Percentiles rank a stretch among this genome's conserved stretches.
Conservation (phyloP, 192 early-diverging fungal genomes). For the Umbelopsis sp. region DNA sequence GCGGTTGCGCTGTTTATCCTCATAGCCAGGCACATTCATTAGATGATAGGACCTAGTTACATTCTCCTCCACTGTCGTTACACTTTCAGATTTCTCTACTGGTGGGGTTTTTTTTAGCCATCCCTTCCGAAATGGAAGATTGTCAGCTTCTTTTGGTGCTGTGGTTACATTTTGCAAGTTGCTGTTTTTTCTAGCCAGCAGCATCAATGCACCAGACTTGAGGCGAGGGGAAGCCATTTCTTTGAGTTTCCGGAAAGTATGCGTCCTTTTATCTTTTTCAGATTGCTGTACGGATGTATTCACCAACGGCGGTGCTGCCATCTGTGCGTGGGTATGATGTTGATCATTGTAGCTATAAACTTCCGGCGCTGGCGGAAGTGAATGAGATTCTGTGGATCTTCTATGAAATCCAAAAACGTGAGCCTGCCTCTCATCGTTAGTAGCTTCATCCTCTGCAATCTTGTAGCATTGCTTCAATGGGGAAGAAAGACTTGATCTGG, state of each 20-base stretch:
- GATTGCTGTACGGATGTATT: not conserved
- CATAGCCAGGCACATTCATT: too few species aligned
- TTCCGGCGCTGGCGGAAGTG: too few species aligned
- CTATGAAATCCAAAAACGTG: too few species aligned
- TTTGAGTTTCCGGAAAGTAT: slow-evolving; percentile 1
- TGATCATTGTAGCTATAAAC: too few species aligned
- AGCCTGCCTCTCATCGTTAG: too few species aligned
- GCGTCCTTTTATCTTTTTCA: slow-evolving; percentile 7
- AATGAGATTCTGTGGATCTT: too few species aligned
- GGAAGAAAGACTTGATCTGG: too few species aligned
- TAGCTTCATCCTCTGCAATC: too few species aligned
- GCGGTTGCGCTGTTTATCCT: too few species aligned
- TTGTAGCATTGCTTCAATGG: too few species aligned
- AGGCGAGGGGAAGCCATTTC: slow-evolving; percentile 10
- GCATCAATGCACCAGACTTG: slow-evolving; percentile 6
- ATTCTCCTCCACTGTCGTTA: not conserved
- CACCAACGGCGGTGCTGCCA: not conserved
- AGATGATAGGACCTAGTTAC: not conserved
- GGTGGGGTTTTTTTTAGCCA: not conserved
- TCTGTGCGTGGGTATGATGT: too few species aligned
- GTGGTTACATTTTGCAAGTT: not conserved
- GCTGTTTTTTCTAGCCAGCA: slow-evolving; percentile 9
- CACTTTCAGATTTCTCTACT: not conserved
- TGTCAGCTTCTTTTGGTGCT: not conserved
- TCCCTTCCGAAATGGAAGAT: not conserved